Conservation (phyloP, 2,329 filamentous ascomycete species). For the Phoma sp. region DNA sequence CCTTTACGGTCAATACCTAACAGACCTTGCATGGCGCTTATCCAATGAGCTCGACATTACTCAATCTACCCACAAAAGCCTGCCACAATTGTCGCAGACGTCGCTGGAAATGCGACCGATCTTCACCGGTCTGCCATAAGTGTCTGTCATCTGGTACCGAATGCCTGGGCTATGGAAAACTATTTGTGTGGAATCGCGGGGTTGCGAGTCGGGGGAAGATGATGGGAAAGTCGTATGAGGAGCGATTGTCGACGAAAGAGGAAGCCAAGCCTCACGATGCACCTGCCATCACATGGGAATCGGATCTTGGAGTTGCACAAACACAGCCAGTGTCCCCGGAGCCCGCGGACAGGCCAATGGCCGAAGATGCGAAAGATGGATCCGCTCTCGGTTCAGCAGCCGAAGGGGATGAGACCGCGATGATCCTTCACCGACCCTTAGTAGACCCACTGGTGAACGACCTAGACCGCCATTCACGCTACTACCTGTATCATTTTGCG, state of each 20-base stretch:
- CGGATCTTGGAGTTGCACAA: constrained; percentile 16
- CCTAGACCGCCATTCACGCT: constrained; percentile 55
- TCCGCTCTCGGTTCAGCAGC: constrained; percentile 11
- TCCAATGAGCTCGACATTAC: constrained; percentile 42
- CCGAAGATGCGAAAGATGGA: neutral
- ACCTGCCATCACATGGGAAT: constrained; percentile 30
- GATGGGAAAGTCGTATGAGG: constrained; percentile 62
- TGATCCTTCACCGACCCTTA: constrained; percentile 52
- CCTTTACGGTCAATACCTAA: constrained; percentile 25
- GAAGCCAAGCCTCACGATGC: constrained; percentile 34
- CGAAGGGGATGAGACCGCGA: constrained; percentile 18
- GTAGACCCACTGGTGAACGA: constrained; percentile 65
- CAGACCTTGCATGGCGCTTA: constrained; percentile 41
- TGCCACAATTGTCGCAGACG: constrained; percentile 70
- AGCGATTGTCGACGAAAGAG: constrained; percentile 33
- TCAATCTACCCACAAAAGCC: constrained; percentile 48
- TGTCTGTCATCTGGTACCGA: constrained; percentile 63
- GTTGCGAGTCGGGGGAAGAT: constrained; percentile 61
- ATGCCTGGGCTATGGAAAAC: constrained; percentile 68
- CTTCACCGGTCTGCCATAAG: constrained; percentile 66
- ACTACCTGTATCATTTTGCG: constrained; percentile 58
- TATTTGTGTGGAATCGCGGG: constrained; percentile 66
- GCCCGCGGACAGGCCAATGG: neutral
- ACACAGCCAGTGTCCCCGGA: constrained; percentile 1
- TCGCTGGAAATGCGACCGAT: constrained; percentile 68